Base-by-base conservation (phyloP, 1,284 basidiomycete species). In the Cerioporus squamosus region DNA sequence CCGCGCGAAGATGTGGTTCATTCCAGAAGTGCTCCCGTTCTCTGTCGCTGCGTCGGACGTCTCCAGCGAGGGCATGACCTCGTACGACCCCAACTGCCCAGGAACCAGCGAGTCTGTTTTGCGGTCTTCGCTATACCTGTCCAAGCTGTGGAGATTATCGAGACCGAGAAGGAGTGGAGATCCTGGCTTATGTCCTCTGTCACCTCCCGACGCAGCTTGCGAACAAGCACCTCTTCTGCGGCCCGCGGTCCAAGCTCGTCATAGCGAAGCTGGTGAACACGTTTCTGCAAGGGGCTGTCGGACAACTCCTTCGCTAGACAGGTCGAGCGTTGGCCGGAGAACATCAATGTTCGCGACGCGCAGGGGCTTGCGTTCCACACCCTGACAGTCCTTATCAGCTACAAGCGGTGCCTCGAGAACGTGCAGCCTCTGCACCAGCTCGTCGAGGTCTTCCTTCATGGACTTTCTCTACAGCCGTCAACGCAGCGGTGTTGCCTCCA, bases 161-260 rank as follows among this genome's bases (percentile, higher is more conserved):
- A 89, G 57, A 80, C 78, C 39, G 94, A 95, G 70, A 84, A 79
- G 47, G 94, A 92, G 63, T 99, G 97, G 97, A 99, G 66, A 80
- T 99, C 36, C 80, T 98, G 15, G 95, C 95, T 3, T 99, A 97
- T 69, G 81, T 97, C 5, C 81, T 99, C 2, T 94, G 92, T 70
- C 93, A 97, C 74, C 81, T 99, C 1, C 96, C 97, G 0, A 82
- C 88, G 20, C 96, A 99, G 73, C 83, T 99, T 3, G 81, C 91
- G 52, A 99, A 99, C 82, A 98, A 98, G 75, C 95, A 98, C 70
- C 84, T 98, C 55, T 96, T 98, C 75, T 98, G 96, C 70, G 97
- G 97, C 0, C 92, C 91, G 0, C 86, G 87, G 52, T 89, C 92
- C 12, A 81, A 88, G 15, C 75, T 74, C 12, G 82, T 88, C 20